Evolutionary conservation across 2,329 filamentous ascomycete species (phyloP).

Genomic region (Aspergillus pseudoglaucus): DNA sequence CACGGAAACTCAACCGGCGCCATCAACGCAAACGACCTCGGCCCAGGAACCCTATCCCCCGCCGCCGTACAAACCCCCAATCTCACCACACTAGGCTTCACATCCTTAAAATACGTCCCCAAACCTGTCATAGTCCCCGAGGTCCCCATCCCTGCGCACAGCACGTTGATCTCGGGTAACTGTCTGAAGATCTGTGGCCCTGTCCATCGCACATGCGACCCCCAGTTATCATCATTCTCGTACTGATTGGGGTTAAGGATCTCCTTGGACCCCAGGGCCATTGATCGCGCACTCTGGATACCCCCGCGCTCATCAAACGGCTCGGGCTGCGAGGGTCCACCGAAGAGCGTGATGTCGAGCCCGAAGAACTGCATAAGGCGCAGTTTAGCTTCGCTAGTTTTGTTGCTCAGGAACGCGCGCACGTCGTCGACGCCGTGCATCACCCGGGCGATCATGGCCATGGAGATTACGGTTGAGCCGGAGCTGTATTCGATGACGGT

Average conservation of each 20-base stretch:
- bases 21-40: constrained; percentile 48
- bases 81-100: constrained; percentile 36
- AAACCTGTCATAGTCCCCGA: constrained; percentile 48
- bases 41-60: constrained; percentile 54
- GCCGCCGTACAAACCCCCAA: constrained; percentile 50
- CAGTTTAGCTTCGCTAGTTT: constrained; percentile 49
- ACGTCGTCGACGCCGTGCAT: constrained; percentile 48
- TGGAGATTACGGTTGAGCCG: constrained; percentile 56
- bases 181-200: constrained; percentile 53
- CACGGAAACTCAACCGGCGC: constrained; percentile 53
- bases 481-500: constrained; percentile 57
- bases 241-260: constrained; percentile 53
- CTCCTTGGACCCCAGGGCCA: constrained; percentile 37
- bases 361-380: constrained; percentile 56
- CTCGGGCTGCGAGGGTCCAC: constrained; percentile 54
- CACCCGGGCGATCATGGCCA: constrained; percentile 50
- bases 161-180: constrained; percentile 50
- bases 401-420: constrained; percentile 53
- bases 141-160: constrained; percentile 54
- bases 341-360: constrained; percentile 52
- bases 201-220: constrained; percentile 52
- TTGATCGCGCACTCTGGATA: constrained; percentile 43
- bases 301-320: constrained; percentile 49
- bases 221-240: constrained; percentile 43
- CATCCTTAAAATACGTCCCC: constrained; percentile 44